phyloP scores from a whole-genome alignment of 2,329 filamentous ascomycete species.

The Passalora sequoiae region DNA sequence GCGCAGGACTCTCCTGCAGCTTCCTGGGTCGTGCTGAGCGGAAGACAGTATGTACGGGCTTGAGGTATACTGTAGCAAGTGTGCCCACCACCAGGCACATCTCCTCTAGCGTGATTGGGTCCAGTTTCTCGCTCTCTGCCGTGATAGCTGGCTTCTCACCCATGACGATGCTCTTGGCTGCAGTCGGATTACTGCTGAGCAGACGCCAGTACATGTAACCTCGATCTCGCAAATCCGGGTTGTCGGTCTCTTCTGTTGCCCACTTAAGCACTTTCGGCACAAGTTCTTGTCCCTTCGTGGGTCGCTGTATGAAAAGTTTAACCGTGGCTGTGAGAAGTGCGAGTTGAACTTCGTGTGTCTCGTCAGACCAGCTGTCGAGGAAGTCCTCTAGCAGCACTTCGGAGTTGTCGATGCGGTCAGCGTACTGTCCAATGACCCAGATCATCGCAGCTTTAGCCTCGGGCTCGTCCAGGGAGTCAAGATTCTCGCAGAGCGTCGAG shows the following conservation, averaged over 20 bases:
- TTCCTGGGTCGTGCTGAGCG: conserved; percentile 75
- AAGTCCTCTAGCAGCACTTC: conserved; percentile 93
- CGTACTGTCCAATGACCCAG: conserved; percentile 98
- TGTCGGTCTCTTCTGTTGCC: conserved; percentile 99
- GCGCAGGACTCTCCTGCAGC: conserved; percentile 74
- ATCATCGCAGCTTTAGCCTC: conserved; percentile 98
- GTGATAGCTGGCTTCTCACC: conserved; percentile 95
- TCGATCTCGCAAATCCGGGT: conserved; percentile 89
- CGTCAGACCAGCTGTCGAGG: conserved; percentile 85
- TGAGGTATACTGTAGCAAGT: conserved; percentile 92
- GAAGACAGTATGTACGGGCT: conserved; percentile 96
- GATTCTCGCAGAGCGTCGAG: conserved; percentile 86
- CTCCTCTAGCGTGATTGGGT: conserved; percentile 86
- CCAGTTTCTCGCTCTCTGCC: conserved; percentile 89
- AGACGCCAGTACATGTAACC: conserved; percentile 99
- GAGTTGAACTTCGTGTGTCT: conserved; percentile 91
- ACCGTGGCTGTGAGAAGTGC: conserved; percentile 93
- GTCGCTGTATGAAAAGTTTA: conserved; percentile 94
- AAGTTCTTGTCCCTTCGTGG: conserved; percentile 86
- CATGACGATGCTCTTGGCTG: conserved; percentile 88
- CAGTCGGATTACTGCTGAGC: conserved; percentile 81
- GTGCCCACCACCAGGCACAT: conserved; percentile 97
- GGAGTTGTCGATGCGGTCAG: conserved; percentile 93
- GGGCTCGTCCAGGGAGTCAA: conserved; percentile 93
- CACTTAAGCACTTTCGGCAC: conserved; percentile 95